These are phyloP conservation scores for Phytopythium sindhum DNA, from an alignment of 352 stramenopile species.

Conservation along the genomic window DNA sequence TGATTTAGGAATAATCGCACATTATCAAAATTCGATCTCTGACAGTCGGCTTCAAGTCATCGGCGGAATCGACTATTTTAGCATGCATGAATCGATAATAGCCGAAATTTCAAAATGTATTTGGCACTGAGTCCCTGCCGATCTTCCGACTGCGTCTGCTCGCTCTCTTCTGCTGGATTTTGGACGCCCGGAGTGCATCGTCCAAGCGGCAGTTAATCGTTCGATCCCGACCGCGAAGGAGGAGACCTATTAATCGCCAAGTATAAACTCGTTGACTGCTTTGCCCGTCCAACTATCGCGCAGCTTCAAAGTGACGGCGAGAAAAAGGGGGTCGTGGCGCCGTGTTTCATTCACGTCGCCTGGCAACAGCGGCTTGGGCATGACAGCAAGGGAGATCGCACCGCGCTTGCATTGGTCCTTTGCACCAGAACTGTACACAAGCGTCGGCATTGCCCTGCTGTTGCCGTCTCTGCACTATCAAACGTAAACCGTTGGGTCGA, in stretches of 20 bases:
- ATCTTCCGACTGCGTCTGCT: neutral
- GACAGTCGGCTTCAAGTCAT: too few species aligned
- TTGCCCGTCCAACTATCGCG: neutral
- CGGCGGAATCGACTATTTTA: too few species aligned
- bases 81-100: too few species aligned
- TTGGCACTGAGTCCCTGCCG: too few species aligned
- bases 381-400: neutral
- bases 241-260: neutral
- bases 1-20: neutral
- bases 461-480: neutral
- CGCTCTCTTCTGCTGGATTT: neutral
- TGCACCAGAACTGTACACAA: neutral
- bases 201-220: neutral
- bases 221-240: neutral
- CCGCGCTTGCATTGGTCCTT: neutral
- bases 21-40: too few species aligned
- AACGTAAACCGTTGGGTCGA: neutral
- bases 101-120: too few species aligned
- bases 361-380: neutral
- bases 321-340: neutral
- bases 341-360: neutral
- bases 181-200: neutral
- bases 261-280: neutral
- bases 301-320: neutral
- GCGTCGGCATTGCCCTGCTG: neutral